phyloP scores from a whole-genome alignment of 1,284 basidiomycete genomes.

The Puccinia sorghi region DNA sequence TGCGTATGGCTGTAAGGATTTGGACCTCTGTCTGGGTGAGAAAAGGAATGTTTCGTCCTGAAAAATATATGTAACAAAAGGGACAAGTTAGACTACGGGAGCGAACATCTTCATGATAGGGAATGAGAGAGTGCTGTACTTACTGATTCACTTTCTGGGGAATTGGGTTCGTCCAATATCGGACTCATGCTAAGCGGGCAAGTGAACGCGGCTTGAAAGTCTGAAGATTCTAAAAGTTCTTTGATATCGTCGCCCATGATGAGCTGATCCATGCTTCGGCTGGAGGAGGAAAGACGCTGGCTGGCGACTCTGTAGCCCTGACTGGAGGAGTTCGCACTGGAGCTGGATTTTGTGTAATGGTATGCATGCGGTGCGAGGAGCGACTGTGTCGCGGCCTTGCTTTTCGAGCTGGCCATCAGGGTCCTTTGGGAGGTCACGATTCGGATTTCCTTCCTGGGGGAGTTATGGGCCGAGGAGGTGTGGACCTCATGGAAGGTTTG shows the following conservation, averaged over 20 bases:
- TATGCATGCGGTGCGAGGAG: constrained; percentile 17
- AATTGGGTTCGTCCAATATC: constrained; percentile 23
- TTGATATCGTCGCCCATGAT: constrained; percentile 19
- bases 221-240: neutral
- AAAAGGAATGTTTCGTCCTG: constrained; percentile 9
- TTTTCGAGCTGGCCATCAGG: neutral
- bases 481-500: constrained; percentile 8
- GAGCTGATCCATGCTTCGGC: constrained; percentile 29
- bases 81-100: neutral
- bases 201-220: constrained; percentile 12
- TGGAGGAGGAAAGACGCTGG: constrained; percentile 21
- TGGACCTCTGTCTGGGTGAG: constrained; percentile 11
- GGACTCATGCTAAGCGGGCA: constrained; percentile 11
- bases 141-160: constrained; percentile 24
- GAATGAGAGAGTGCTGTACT: neutral
- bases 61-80: neutral
- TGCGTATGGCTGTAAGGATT: constrained; percentile 8
- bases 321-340: neutral
- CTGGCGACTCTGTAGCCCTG: constrained; percentile 16
- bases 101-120: neutral
- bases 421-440: neutral
- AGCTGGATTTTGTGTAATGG: constrained; percentile 5
- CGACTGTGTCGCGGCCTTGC: neutral
- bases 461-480: neutral
- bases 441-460: constrained; percentile 8